A percentile compares a stretch with the other conserved stretches of the same genome.
These are phyloP conservation scores for Fusarium brevicatenulatum DNA, from an alignment of 2,329 filamentous ascomycete genomes.

Conservation along the genomic window DNA sequence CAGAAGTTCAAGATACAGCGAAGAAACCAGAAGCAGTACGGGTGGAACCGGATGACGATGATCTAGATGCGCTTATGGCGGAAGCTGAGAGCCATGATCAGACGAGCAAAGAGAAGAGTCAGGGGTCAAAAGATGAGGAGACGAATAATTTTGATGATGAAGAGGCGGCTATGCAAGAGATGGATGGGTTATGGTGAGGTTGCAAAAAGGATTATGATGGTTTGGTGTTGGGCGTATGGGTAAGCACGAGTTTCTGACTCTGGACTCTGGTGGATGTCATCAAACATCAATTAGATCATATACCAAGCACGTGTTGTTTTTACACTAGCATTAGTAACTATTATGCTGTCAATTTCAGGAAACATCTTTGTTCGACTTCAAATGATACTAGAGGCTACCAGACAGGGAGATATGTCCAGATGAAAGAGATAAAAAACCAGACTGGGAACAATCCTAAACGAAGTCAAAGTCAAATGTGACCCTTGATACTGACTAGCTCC, in stretches of 20 bases:
- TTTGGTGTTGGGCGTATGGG: conserved; percentile 5
- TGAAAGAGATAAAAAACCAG: background rate
- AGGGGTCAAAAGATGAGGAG: background rate
- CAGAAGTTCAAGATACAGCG: conserved; percentile 45
- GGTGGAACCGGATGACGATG: conserved; percentile 53
- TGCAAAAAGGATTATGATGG: background rate
- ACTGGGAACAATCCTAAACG: background rate
- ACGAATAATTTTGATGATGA: conserved; percentile 67
- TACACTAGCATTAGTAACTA: background rate
- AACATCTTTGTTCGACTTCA: background rate
- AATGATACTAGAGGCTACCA: background rate
- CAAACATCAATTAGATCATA: background rate
- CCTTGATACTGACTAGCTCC: background rate
- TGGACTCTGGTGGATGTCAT: background rate
- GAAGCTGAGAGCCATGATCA: conserved; percentile 54
- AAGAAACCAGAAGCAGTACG: conserved; percentile 23
- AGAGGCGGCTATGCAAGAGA: conserved; percentile 74
- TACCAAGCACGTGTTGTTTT: background rate
- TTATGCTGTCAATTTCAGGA: background rate
- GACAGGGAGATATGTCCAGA: background rate
- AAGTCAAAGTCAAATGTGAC: too few relatives aligned
- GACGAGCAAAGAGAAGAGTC: background rate
- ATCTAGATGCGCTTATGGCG: conserved; percentile 64
- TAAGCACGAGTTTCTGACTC: background rate
- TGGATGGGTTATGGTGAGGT: conserved; percentile 63